Base-by-base conservation (phyloP, 768 basidiomycete genomes). In the Leccinum sublutescens region DNA sequence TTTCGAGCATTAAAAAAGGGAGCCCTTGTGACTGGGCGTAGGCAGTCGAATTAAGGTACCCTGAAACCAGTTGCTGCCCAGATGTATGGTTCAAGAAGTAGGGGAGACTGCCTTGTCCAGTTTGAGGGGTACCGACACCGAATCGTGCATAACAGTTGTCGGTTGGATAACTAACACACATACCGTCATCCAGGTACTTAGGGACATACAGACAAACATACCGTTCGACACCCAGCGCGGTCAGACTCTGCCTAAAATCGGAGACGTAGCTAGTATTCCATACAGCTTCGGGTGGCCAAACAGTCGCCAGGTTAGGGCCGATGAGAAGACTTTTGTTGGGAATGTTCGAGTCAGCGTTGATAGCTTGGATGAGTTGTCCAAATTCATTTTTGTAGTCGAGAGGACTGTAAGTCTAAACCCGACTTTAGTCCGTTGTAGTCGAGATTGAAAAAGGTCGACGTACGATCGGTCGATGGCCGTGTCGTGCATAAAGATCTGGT, bases 401-500 rank as follows among this genome's bases (percentile, higher is more conserved):
- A 2, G 76, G 77, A 4, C 60, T 55, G 50, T 60, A 71, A 3
- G 60, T n/a, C 65, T 66, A n/a, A 40, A 7, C 21, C 15, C 8
- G 4, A 17, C 21, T 10, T 69, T 8, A 53, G 45, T n/a, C 23
- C n/a, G 7, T 17, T 15, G 15, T 23, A 9, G 12, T 21, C 12
- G 10, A 8, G n/a, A 19, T 4, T 17, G 14, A 12, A 23, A 5
- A 27, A n/a, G 19, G 11, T 33, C 23, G 14, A 49, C 56, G 11
- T 40, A 67, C 65, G 1, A 54, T 57, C 0, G 67, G 56, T 19
- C 79, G 72, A 49, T 76, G 76, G 12, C 73, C 69, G 61, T 78
- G 77, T 36, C 74, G 76, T 10, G 78, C 73, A 62, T 87, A 93
- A 62, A 91, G 80, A 76, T 93, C 90, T 15, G 89, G 90, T 72